These are phyloP conservation scores for Boletus barrowsii DNA, from an alignment of 768 basidiomycete species.

Conservation along the genomic window DNA sequence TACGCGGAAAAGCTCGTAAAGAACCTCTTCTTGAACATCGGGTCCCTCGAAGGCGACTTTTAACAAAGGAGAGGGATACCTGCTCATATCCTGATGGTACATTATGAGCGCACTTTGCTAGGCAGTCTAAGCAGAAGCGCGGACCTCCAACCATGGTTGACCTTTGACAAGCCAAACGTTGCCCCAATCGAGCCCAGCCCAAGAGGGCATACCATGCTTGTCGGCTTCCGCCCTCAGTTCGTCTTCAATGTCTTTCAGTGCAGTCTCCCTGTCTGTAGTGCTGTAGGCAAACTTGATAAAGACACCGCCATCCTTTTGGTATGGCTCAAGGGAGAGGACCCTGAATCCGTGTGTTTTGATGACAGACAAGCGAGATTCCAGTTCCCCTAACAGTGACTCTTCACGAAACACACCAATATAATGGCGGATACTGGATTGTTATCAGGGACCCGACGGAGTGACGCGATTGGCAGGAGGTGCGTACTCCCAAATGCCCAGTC, in stretches of 20 bases:
- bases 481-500: slow-evolving; percentile 71
- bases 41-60: slow-evolving; percentile 87
- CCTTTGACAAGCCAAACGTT: slow-evolving; percentile 74
- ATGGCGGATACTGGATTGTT: slow-evolving; percentile 54
- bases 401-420: slow-evolving; percentile 60
- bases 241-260: slow-evolving; percentile 47
- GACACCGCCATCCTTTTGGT: slow-evolving; percentile 81
- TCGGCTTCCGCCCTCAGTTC: slow-evolving; percentile 43
- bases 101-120: neutral
- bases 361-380: slow-evolving; percentile 47
- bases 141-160: slow-evolving; percentile 76
- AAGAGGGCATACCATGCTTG: slow-evolving; percentile 58
- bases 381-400: slow-evolving; percentile 49
- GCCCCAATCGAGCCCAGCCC: slow-evolving; percentile 51
- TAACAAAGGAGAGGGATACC: slow-evolving; percentile 71
- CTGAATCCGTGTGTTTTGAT: slow-evolving; percentile 57
- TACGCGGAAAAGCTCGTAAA: slow-evolving; percentile 79
- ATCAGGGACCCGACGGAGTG: slow-evolving; percentile 1
- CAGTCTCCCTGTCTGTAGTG: slow-evolving; percentile 35
- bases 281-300: slow-evolving; percentile 72
- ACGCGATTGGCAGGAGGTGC: slow-evolving; percentile 27
- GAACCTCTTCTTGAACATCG: slow-evolving; percentile 73
- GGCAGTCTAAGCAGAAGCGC: slow-evolving; percentile 9
- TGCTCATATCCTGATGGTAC: slow-evolving; percentile 68
- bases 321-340: slow-evolving; percentile 60